phyloP scores from a whole-genome alignment of 768 basidiomycete genomes.

The Macrolepiota dolichaula region DNA sequence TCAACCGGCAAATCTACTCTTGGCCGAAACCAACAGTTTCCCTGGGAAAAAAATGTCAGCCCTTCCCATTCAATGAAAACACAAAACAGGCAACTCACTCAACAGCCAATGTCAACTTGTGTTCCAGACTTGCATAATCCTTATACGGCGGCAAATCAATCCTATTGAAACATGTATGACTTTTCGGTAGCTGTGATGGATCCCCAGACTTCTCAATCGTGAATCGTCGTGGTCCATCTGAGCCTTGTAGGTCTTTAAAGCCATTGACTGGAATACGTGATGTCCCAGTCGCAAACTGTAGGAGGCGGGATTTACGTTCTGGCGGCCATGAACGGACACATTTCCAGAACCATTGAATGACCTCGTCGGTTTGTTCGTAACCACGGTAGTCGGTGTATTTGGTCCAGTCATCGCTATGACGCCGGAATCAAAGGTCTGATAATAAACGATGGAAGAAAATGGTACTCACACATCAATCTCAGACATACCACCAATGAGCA shows the following conservation, averaged over 20 bases:
- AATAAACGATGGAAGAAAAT: neutral
- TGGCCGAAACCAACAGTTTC: slow-evolving; percentile 95
- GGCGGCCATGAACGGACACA: slow-evolving; percentile 97
- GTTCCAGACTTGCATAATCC: slow-evolving; percentile 90
- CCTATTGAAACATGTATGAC: slow-evolving; percentile 93
- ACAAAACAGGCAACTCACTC: slow-evolving; percentile 57
- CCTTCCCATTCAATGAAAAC: slow-evolving; percentile 9
- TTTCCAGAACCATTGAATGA: slow-evolving; percentile 99
- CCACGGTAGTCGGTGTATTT: slow-evolving; percentile 99
- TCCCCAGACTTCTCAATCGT: slow-evolving; percentile 99
- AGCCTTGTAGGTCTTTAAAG: slow-evolving; percentile 97
- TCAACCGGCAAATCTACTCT: slow-evolving; percentile 50
- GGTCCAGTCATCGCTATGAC: slow-evolving; percentile 87
- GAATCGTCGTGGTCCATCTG: slow-evolving; percentile 94
- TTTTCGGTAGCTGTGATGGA: slow-evolving; percentile 94
- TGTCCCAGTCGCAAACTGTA: slow-evolving; percentile 97
- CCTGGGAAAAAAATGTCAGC: slow-evolving; percentile 34
- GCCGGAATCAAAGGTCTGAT: neutral
- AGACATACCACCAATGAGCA: slow-evolving; percentile 98
- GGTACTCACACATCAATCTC: slow-evolving; percentile 94
- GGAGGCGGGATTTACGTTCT: slow-evolving; percentile 92
- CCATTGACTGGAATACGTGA: slow-evolving; percentile 98
- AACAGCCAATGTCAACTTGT: slow-evolving; percentile 91
- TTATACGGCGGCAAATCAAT: slow-evolving; percentile 98
- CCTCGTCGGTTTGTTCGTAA: slow-evolving; percentile 91